These are phyloP conservation scores for Globisporangium perplexum DNA, from an alignment of 352 stramenopile genomes.

Conservation along the genomic window DNA sequence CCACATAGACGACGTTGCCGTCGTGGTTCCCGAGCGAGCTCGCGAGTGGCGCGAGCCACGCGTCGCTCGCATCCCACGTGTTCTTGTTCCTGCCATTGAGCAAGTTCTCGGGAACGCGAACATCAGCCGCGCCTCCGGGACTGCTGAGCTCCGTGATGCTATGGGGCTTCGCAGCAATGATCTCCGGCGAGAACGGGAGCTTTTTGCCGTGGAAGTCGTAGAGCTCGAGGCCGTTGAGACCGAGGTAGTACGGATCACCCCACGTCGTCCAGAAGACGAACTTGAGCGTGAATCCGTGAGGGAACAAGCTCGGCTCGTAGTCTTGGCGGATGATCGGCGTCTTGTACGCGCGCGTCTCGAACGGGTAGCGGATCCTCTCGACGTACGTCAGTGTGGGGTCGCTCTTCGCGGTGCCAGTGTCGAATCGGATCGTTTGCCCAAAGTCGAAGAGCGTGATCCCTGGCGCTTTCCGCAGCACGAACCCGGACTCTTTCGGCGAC, in stretches of 20 bases:
- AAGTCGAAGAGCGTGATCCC: constrained; percentile 68
- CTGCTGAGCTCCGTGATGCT: constrained; percentile 46
- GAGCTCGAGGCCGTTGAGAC: constrained; percentile 76
- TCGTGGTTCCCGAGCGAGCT: constrained; percentile 48
- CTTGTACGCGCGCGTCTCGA: constrained; percentile 46
- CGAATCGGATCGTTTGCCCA: constrained; percentile 54
- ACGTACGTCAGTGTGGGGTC: constrained; percentile 18
- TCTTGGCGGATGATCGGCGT: constrained; percentile 77
- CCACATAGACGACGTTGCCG: constrained; percentile 69
- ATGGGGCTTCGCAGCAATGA: constrained; percentile 48
- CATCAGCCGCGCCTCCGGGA: constrained; percentile 13
- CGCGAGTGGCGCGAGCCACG: constrained; percentile 67
- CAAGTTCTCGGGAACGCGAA: constrained; percentile 52
- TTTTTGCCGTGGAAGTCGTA: constrained; percentile 49
- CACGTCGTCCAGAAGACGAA: constrained; percentile 75
- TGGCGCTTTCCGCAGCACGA: constrained; percentile 76
- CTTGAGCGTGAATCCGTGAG: constrained; percentile 84
- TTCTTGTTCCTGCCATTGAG: constrained; percentile 68
- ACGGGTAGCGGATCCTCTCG: constrained; percentile 35
- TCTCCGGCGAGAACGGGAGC: constrained; percentile 25
- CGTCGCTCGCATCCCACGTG: constrained; percentile 63
- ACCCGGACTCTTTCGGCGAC: constrained; percentile 46
- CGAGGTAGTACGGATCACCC: constrained; percentile 83
- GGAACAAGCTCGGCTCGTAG: constrained; percentile 81
- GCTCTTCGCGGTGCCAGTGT: constrained; percentile 6